A percentile compares a stretch with the other conserved stretches of the same genome.
Evolutionary conservation across 2,329 filamentous ascomycete species (phyloP).

Genomic region (Xylariaceae sp.): DNA sequence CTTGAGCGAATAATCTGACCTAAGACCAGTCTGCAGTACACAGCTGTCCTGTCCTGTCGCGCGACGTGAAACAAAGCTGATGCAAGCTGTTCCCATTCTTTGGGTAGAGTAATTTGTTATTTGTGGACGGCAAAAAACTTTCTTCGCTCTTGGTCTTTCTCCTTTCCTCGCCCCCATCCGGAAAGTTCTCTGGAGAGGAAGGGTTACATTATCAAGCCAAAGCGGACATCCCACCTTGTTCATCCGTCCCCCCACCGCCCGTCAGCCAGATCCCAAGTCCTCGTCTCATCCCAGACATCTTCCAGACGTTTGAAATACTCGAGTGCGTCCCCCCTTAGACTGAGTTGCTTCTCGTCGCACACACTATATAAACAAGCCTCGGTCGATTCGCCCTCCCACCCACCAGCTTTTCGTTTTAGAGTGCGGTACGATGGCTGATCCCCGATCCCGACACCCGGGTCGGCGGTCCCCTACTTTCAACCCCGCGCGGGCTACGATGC

Average conservation of each 20-base stretch:
- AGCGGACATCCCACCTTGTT: slow-evolving; percentile 17
- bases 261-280: slow-evolving; percentile 2
- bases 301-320: background rate
- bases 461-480: slow-evolving; percentile 54
- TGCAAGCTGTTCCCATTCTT: no score
- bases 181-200: slow-evolving; percentile 12
- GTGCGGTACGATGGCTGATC: slow-evolving; percentile 51
- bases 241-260: slow-evolving; percentile 4
- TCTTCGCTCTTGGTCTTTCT: background rate
- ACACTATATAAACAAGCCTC: no score
- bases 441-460: slow-evolving; percentile 51
- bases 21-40: slow-evolving; percentile 21
- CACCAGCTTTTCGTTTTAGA: slow-evolving; percentile 4
- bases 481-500: slow-evolving; percentile 61
- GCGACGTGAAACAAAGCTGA: no score
- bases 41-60: background rate
- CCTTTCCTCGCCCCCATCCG: background rate
- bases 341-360: no score
- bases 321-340: no score
- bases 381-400: no score
- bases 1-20: slow-evolving; percentile 12
- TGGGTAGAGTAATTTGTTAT: no score
- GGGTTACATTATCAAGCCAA: slow-evolving; percentile 22
- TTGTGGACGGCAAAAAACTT: no score
- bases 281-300: background rate